phyloP scores from a whole-genome alignment of 2,329 filamentous ascomycete species.

The Fusarium sp. region DNA sequence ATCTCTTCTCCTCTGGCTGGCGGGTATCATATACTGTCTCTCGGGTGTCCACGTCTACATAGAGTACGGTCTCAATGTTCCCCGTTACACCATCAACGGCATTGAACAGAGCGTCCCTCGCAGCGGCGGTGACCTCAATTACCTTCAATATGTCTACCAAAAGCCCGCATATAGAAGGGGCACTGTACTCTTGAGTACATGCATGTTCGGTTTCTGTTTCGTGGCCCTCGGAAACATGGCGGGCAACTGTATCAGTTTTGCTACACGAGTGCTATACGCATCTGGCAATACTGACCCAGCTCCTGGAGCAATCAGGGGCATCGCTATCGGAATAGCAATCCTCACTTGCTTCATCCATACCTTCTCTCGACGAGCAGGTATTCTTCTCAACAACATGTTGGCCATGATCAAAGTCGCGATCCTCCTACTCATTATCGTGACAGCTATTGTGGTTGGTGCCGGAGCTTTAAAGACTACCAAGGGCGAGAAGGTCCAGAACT shows the following conservation, averaged over 20 bases:
- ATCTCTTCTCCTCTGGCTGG: slow-evolving; percentile 53
- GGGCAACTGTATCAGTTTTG: slow-evolving; percentile 59
- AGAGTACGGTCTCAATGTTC: slow-evolving; percentile 58
- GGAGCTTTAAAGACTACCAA: slow-evolving; percentile 33
- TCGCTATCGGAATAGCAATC: slow-evolving; percentile 57
- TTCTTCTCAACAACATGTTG: slow-evolving; percentile 60
- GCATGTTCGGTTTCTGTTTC: slow-evolving; percentile 56
- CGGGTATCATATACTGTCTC: slow-evolving; percentile 51
- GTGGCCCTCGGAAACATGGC: slow-evolving; percentile 59
- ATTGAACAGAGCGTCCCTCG: slow-evolving; percentile 54
- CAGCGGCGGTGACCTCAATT: slow-evolving; percentile 59
- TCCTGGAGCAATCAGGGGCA: slow-evolving; percentile 52
- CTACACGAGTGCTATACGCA: slow-evolving; percentile 51
- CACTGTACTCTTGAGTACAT: slow-evolving; percentile 53
- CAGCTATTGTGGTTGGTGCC: slow-evolving; percentile 46
- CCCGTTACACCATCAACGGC: slow-evolving; percentile 52
- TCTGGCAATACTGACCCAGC: slow-evolving; percentile 42
- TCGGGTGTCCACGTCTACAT: slow-evolving; percentile 51
- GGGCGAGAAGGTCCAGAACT: slow-evolving; percentile 31
- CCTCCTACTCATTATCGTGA: slow-evolving; percentile 54
- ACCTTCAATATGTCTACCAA: slow-evolving; percentile 57
- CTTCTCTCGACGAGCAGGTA: slow-evolving; percentile 59
- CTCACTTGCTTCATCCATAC: slow-evolving; percentile 59
- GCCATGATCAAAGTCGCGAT: slow-evolving; percentile 60
- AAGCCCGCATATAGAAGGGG: slow-evolving; percentile 48